phyloP scores from a whole-genome alignment of 1,284 basidiomycete species.

The Waitea zeae region DNA sequence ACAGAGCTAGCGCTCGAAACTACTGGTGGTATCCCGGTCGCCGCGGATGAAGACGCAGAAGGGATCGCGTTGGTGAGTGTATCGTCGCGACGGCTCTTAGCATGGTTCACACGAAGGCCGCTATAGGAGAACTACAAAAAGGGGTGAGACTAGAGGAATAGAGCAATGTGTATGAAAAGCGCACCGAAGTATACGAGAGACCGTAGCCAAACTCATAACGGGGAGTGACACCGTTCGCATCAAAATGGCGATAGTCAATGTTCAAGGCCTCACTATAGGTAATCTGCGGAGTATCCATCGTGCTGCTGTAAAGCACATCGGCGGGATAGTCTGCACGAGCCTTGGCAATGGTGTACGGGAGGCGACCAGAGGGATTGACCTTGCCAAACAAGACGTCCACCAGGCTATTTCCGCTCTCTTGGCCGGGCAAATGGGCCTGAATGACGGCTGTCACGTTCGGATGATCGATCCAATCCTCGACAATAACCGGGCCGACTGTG shows the following conservation, averaged over 20 bases:
- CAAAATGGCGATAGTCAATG: slow-evolving; percentile 53
- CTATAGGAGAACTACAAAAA: too few relatives aligned
- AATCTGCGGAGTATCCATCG: slow-evolving; percentile 7
- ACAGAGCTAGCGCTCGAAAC: too few relatives aligned
- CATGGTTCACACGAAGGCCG: neutral
- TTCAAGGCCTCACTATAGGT: slow-evolving; percentile 14
- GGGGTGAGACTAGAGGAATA: too few relatives aligned
- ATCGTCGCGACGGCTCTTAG: neutral
- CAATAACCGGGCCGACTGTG: slow-evolving; percentile 23
- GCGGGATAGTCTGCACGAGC: slow-evolving; percentile 30
- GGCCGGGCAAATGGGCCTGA: slow-evolving; percentile 21
- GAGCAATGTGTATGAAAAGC: slow-evolving; percentile 22
- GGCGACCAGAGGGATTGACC: slow-evolving; percentile 29
- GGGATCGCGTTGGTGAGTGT: neutral
- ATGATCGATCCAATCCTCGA: slow-evolving; percentile 27
- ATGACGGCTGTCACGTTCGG: too few relatives aligned
- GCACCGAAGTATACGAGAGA: slow-evolving; percentile 48
- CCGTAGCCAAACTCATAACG: slow-evolving; percentile 55
- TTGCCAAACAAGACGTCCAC: slow-evolving; percentile 27
- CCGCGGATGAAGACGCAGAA: neutral
- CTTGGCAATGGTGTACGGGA: slow-evolving; percentile 42
- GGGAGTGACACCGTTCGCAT: slow-evolving; percentile 33
- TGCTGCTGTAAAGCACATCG: slow-evolving; percentile 12
- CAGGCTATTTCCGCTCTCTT: slow-evolving; percentile 33
- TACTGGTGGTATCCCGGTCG: too few relatives aligned